Percentiles rank a stretch among this genome's conserved stretches.
Evolutionary conservation across 2,329 filamentous ascomycete genomes (phyloP).

Genomic region (Simplicillium sp.): DNA sequence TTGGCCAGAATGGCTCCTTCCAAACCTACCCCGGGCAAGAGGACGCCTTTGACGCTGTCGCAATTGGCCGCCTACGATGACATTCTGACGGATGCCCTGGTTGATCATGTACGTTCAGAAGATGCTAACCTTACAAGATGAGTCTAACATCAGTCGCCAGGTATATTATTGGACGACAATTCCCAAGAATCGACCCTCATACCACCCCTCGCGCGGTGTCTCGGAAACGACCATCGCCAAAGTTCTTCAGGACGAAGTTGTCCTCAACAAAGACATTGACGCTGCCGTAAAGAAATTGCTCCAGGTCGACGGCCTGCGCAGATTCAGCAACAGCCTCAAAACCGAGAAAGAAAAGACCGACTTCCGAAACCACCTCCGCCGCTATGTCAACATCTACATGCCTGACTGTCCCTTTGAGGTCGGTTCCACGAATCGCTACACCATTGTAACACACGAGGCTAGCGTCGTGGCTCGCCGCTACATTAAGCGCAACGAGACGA

Average conservation of each 20-base stretch:
- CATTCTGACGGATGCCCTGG: slow-evolving; percentile 84
- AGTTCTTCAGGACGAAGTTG: slow-evolving; percentile 55
- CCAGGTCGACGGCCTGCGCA: slow-evolving; percentile 61
- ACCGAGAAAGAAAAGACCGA: slow-evolving; percentile 76
- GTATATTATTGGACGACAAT: slow-evolving; percentile 95
- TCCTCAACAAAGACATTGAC: slow-evolving; percentile 63
- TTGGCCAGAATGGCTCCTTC: slow-evolving; percentile 24
- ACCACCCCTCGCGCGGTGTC: slow-evolving; percentile 74
- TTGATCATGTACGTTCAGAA: slow-evolving; percentile 73
- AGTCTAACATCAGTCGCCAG: slow-evolving; percentile 31
- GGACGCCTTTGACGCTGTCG: slow-evolving; percentile 69
- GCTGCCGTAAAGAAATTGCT: slow-evolving; percentile 66
- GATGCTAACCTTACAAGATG: not conserved
- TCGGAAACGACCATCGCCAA: slow-evolving; percentile 52
- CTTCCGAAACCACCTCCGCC: slow-evolving; percentile 75
- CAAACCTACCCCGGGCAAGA: slow-evolving; percentile 34
- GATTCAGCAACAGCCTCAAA: slow-evolving; percentile 58
- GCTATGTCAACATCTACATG: slow-evolving; percentile 87
- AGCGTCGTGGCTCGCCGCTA: slow-evolving; percentile 70
- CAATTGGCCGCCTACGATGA: slow-evolving; percentile 93
- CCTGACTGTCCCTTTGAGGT: slow-evolving; percentile 95
- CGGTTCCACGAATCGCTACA: slow-evolving; percentile 84
- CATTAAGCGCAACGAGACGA: slow-evolving; percentile 72
- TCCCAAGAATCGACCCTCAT: slow-evolving; percentile 84
- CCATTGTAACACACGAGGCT: slow-evolving; percentile 82